Evolutionary conservation across 352 stramenopile genomes (phyloP), one percentile per base, ranked within the genome.

Genomic region (Globisporangium yorkense): DNA sequence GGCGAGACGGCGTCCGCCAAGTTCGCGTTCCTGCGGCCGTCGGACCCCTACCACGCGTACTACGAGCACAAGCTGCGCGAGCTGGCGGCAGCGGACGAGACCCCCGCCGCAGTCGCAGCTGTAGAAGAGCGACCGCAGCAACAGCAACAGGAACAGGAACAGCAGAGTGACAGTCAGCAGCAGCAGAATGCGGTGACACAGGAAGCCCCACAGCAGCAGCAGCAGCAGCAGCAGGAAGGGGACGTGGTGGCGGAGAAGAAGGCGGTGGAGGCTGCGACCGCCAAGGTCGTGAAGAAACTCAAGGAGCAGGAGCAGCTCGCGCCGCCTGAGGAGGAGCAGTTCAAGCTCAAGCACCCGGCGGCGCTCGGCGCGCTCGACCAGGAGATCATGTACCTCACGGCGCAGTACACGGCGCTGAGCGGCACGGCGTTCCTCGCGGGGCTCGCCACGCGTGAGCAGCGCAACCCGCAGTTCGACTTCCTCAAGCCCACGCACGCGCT

Each of bases 361-460:
- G 83, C 85, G 45, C 66, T 99, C 41, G 94, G 84, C 29, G 82
- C 91, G 9, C 67, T 98, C 29, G 94, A 99, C 72, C 84, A 98
- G 41, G 96, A 99, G 69, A 89, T 98, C 49, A 98, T 99, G 77
- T 98, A 99, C 73, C 72, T 99, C 8, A 98, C 97, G 15, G 97
- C 97, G 40, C 96, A 99, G 77, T 99, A 98, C 73, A 98, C 96
- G 21, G 97, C 97, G 9, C 70, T 99, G 10, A 97, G 92, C 47
- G 92, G 92, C 54, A 96, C 91, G 54, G 74, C 96, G 41, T 99
- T 99, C 61, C 65, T 99, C 21, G 90, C 81, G 10, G 85, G 92
- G 29, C 72, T 99, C 8, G 92, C 89, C 8, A 88, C 93, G 49
- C 80, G 94, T 18, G 97, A 99, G 77, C 95, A 97, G 75, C 92